Percentiles rank a stretch among this genome's conserved stretches.
Conservation (phyloP, 495 filamentous ascomycete genomes). For the Hypoxylon lienhwacheense region DNA sequence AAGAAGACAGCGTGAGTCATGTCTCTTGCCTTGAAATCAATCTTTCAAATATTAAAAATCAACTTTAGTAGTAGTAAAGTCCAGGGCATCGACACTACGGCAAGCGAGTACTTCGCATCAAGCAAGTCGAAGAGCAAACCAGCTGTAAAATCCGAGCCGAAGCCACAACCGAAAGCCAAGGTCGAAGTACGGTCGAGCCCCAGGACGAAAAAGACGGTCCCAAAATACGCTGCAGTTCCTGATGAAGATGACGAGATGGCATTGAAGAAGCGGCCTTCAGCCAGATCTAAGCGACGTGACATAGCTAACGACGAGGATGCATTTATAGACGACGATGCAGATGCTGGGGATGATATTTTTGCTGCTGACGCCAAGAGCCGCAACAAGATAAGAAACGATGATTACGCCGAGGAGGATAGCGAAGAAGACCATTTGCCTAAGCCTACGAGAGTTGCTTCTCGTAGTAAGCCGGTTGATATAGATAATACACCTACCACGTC, state of each 20-base stretch:
- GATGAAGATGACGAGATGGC: slow-evolving; percentile 29
- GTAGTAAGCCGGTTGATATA: slow-evolving; percentile 45
- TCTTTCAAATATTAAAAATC: background rate
- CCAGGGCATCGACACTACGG: slow-evolving; percentile 50
- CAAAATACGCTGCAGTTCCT: slow-evolving; percentile 27
- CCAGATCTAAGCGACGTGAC: slow-evolving; percentile 37
- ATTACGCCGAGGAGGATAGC: slow-evolving; percentile 64
- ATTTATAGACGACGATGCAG: slow-evolving; percentile 61
- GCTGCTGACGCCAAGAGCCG: slow-evolving; percentile 61
- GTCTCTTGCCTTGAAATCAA: background rate
- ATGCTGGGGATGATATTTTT: slow-evolving; percentile 74
- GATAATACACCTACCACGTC: slow-evolving; percentile 38
- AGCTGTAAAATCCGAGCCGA: slow-evolving; percentile 41
- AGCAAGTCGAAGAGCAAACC: slow-evolving; percentile 44
- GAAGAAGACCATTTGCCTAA: slow-evolving; percentile 57
- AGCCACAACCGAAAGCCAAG: slow-evolving; percentile 35
- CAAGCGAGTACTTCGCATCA: slow-evolving; percentile 54
- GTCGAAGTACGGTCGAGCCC: slow-evolving; percentile 47
- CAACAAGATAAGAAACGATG: slow-evolving; percentile 66
- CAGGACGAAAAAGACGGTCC: slow-evolving; percentile 39
- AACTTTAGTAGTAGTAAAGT: slow-evolving; percentile 36
- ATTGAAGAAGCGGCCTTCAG: slow-evolving; percentile 39
- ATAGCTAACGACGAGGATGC: slow-evolving; percentile 51
- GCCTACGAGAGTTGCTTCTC: slow-evolving; percentile 51
- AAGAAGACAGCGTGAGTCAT: slow-evolving; percentile 48